Evolutionary conservation across 1,139 yeast species (phyloP), one percentile per base, ranked within the genome.

Genomic region (Lodderomyces orthopsilosis): DNA sequence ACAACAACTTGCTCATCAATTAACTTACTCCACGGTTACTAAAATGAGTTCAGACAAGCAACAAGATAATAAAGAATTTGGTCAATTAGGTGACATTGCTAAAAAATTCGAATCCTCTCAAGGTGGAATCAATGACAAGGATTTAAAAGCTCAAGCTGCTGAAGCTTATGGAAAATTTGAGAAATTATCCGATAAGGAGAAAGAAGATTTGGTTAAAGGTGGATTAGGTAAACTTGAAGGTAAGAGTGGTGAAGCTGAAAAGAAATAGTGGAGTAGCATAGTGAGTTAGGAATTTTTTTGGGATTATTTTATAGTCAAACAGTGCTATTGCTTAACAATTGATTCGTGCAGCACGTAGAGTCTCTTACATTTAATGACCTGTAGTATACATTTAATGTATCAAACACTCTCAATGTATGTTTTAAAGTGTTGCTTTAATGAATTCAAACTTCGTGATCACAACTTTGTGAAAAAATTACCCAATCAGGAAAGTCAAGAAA

Each of bases 191-290:
- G 36, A 17, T 18, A 28, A 28, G 22, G 46, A 44, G 10, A 46
- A 42, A 36, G 47, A 45, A 41, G 41, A 44, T n/a, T 27, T 44
- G 39, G 41, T 48, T 17, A 43, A 51, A 45, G 44, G 53, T 19
- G 44, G 41, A 13, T 32, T 47, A 35, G 50, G 52, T 24, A 52
- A 54, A 44, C 42, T 48, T 30, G 58, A 54, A 44, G 51, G 52
- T 34, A 32, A 46, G 6, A 42, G 46, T 17, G 55, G 51, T 10
- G 42, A 30, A 2, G 22, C 23, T 21, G 38, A n/a, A n/a, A 26
- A 18, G 22, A 36, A 36, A 19, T 30, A 17, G n/a, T n/a, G n/a
- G n/a, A n/a, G n/a, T n/a, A n/a, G n/a, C n/a, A n/a, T n/a, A n/a
- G n/a, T n/a, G n/a, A n/a, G n/a, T n/a, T n/a, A n/a, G n/a, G n/a